Evolutionary conservation across 371 early-diverging fungal genomes (phyloP).

Genomic region (Lichtheimia ramosa): DNA sequence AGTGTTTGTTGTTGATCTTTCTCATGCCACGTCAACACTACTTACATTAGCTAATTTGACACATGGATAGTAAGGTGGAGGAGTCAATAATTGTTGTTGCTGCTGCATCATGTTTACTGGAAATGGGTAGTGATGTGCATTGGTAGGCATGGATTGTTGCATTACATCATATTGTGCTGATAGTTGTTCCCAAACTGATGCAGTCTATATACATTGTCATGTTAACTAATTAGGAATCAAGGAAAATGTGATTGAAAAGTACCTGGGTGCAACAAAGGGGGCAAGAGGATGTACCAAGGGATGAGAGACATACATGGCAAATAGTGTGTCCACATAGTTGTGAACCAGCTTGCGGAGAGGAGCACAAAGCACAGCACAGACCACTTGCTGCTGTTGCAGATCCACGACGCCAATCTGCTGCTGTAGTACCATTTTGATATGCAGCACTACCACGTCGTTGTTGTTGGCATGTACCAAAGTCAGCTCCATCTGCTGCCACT

Average conservation of each 20-base stretch:
- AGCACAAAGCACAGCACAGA: slow-evolving; percentile 5
- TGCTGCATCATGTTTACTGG: background rate
- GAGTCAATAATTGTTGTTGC: slow-evolving; percentile 6
- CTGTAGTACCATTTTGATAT: too few relatives aligned
- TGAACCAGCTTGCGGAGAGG: background rate
- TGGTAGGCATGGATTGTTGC: background rate
- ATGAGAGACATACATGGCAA: slow-evolving; percentile 17
- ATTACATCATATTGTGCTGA: too few relatives aligned
- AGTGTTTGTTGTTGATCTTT: background rate
- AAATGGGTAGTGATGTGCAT: slow-evolving; percentile 7
- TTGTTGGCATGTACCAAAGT: slow-evolving; percentile 7
- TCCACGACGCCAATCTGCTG: slow-evolving; percentile 4
- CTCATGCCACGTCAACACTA: background rate
- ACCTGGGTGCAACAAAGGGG: slow-evolving; percentile 3
- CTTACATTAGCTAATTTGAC: slow-evolving; percentile 45
- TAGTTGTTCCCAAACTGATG: too few relatives aligned
- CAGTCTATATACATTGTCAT: too few relatives aligned
- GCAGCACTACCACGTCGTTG: background rate
- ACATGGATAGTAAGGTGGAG: slow-evolving; percentile 31
- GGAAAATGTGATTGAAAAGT: too few relatives aligned
- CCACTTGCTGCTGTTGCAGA: slow-evolving; percentile 1
- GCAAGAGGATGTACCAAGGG: background rate
- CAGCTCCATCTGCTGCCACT: slow-evolving; percentile 15
- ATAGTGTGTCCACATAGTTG: slow-evolving; percentile 20
- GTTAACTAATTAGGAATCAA: too few relatives aligned